A percentile compares a stretch with the other conserved stretches of the same genome.
Conservation (phyloP, 192 early-diverging fungal species). For the Backusella liffmaniae region DNA sequence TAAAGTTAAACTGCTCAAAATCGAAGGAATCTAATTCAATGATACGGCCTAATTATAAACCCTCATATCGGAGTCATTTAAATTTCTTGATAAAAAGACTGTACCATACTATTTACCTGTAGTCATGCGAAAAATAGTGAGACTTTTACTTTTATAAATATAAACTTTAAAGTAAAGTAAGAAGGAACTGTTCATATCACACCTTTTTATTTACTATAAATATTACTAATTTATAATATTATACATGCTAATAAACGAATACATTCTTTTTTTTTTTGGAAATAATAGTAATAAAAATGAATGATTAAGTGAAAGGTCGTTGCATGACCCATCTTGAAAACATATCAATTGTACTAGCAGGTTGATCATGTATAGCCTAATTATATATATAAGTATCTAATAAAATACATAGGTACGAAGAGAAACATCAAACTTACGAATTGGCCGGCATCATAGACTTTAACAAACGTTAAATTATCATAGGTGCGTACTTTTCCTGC, state of each 20-base stretch:
- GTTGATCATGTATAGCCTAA: constrained; percentile 20
- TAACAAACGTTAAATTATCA: constrained; percentile 3
- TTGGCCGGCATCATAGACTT: constrained; percentile 15
- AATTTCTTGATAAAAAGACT: no score
- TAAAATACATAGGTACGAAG: background rate
- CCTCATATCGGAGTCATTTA: no score
- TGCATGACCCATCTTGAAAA: constrained; percentile 8
- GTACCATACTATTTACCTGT: no score
- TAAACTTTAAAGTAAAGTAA: no score
- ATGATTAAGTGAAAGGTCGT: background rate
- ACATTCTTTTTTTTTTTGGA: background rate
- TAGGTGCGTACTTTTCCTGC: constrained; percentile 8
- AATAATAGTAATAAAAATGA: background rate
- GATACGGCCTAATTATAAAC: no score
- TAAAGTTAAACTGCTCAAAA: no score
- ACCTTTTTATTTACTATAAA: background rate
- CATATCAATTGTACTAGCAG: constrained; percentile 11
- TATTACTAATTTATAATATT: background rate
- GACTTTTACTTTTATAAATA: no score
- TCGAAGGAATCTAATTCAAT: no score
- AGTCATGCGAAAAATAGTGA: no score
- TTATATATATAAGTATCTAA: background rate
- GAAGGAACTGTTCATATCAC: background rate
- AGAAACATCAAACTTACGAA: background rate
- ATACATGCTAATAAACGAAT: background rate